Evolutionary conservation across 108 stramenopile genomes (phyloP).

Genomic region (Stephanodiscus triporus): DNA sequence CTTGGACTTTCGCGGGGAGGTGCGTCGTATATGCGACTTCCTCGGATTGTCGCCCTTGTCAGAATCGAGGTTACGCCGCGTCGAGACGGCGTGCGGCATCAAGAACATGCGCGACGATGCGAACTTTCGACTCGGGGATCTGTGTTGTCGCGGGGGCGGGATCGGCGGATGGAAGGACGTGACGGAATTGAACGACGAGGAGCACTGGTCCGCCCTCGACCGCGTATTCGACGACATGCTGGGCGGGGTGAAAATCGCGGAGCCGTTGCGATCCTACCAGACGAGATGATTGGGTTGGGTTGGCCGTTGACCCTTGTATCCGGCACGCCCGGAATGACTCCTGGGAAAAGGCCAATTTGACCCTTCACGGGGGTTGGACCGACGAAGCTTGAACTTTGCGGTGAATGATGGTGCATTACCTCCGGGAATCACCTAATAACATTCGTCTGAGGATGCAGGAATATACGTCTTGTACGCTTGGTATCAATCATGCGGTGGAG

Average conservation of each 20-base stretch:
- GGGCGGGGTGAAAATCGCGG: conserved; percentile 19
- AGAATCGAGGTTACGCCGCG: conserved; percentile 4
- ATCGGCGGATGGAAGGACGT: conserved; percentile 34
- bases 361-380: too few species aligned
- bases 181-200: conserved; percentile 15
- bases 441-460: too few species aligned
- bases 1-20: conserved; percentile 22
- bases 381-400: too few species aligned
- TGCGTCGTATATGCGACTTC: conserved; percentile 24
- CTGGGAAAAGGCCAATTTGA: too few species aligned
- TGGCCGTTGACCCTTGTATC: too few species aligned
- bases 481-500: too few species aligned
- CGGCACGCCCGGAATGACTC: too few species aligned
- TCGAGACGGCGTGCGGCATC: conserved; percentile 11
- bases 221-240: conserved; percentile 27
- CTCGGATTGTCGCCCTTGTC: conserved; percentile 21
- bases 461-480: too few species aligned
- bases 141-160: conserved; percentile 14
- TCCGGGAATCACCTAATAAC: too few species aligned
- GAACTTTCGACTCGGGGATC: background rate
- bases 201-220: conserved; percentile 26
- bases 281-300: background rate
- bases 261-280: conserved; percentile 28
- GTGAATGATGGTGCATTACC: too few species aligned
- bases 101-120: conserved; percentile 7